Evolutionary conservation across 2,329 filamentous ascomycete genomes (phyloP).

Genomic region (Verticillium tricorpus): DNA sequence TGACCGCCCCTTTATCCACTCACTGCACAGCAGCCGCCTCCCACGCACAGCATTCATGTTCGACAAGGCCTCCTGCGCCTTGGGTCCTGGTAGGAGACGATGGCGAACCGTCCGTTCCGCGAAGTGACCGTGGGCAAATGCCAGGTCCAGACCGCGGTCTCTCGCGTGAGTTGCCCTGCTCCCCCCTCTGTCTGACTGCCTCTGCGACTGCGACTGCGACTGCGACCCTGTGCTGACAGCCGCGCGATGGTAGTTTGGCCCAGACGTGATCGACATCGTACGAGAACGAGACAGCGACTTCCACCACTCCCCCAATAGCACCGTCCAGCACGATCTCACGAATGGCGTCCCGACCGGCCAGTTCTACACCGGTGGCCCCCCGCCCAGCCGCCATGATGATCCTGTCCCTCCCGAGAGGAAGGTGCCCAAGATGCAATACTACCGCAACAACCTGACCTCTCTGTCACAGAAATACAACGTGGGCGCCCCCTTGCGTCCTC

Average conservation of each 20-base stretch:
- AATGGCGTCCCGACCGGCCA: conserved; percentile 9
- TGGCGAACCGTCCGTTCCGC: conserved; percentile 12
- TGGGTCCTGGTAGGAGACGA: conserved; percentile 4
- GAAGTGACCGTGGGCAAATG: conserved; percentile 28
- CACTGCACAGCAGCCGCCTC: background rate
- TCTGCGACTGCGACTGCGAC: too few species aligned
- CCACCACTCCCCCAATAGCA: conserved; percentile 11
- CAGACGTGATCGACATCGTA: conserved; percentile 25
- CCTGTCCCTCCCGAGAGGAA: conserved; percentile 6
- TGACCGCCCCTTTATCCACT: background rate
- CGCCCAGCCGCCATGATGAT: background rate
- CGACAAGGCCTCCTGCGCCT: background rate
- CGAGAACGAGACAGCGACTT: conserved; percentile 26
- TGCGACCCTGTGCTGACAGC: background rate
- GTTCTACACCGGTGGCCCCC: conserved; percentile 3
- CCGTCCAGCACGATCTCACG: conserved; percentile 18
- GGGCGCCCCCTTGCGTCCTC: conserved; percentile 13
- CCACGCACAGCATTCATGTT: conserved; percentile 1
- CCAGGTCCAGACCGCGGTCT: conserved; percentile 29
- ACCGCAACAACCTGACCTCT: conserved; percentile 52
- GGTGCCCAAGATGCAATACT: conserved; percentile 26
- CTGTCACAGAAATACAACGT: conserved; percentile 56
- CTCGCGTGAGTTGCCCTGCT: conserved; percentile 24
- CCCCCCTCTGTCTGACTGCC: background rate
- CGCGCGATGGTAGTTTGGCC: conserved; percentile 27